Evolutionary conservation across 129 eudicot species (phyloP).

Genomic region (Logfia minima): DNA sequence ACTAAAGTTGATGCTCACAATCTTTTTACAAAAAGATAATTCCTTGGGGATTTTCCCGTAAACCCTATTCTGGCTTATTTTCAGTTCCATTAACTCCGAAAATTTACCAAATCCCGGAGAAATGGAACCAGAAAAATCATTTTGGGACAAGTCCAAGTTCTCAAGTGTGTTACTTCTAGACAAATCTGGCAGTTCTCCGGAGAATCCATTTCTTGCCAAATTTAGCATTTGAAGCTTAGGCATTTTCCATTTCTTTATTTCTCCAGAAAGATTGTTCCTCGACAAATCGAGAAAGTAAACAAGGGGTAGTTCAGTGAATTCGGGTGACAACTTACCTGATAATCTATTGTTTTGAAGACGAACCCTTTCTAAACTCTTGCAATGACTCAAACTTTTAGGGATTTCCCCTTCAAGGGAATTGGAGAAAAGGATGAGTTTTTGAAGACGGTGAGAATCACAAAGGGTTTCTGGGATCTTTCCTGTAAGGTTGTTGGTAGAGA

Average conservation of each 20-base stretch:
- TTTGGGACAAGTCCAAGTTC: conserved; percentile 71
- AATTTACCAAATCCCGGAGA: conserved; percentile 52
- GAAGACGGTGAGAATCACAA: conserved; percentile 54
- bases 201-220: conserved; percentile 60
- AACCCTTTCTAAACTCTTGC: conserved; percentile 56
- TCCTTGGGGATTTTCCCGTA: conserved; percentile 64
- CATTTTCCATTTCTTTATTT: conserved; percentile 59
- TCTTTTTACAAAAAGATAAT: conserved; percentile 66
- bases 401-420: conserved; percentile 66
- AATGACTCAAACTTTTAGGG: conserved; percentile 51
- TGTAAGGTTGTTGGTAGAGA: conserved; percentile 80
- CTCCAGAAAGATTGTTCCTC: conserved; percentile 50
- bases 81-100: conserved; percentile 53
- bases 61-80: conserved; percentile 43
- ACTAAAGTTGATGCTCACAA: conserved; percentile 68
- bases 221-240: conserved; percentile 78
- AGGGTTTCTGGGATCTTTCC: conserved; percentile 70
- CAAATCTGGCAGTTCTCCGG: conserved; percentile 52
- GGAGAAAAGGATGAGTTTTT: conserved; percentile 83
- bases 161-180: conserved; percentile 66
- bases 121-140: conserved; percentile 50
- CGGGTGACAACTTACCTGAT: conserved; percentile 54
- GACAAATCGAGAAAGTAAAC: conserved; percentile 82
- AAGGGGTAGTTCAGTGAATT: conserved; percentile 48
- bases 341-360: conserved; percentile 71